These are phyloP conservation scores for Exophiala sp. DNA, from an alignment of 2,329 filamentous ascomycete genomes.

Conservation along the genomic window DNA sequence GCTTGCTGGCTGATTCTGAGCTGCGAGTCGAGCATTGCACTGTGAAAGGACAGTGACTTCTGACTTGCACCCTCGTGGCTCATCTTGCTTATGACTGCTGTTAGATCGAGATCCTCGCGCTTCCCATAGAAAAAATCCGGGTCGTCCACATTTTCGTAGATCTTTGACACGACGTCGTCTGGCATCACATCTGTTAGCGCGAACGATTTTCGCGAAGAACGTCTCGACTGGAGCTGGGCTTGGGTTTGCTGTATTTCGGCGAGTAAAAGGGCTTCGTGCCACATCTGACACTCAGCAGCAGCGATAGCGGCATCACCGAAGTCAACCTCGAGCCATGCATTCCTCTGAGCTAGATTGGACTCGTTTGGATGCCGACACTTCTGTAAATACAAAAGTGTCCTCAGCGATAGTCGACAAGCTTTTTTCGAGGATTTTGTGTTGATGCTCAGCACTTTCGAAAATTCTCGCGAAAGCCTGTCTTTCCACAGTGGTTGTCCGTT, in stretches of 20 bases:
- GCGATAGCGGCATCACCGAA: constrained; percentile 66
- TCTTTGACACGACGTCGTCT: constrained; percentile 67
- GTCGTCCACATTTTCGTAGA: constrained; percentile 92
- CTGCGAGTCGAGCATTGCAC: constrained; percentile 85
- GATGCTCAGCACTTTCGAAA: constrained; percentile 45
- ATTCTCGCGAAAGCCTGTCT: constrained; percentile 60
- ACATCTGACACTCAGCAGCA: constrained; percentile 76
- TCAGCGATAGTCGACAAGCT: constrained; percentile 70
- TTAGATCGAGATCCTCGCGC: constrained; percentile 70
- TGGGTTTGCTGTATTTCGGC: constrained; percentile 68
- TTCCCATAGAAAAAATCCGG: constrained; percentile 95
- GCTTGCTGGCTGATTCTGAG: constrained; percentile 57
- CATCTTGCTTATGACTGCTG: constrained; percentile 73
- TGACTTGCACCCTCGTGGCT: constrained; percentile 86
- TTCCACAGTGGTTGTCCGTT: constrained; percentile 63
- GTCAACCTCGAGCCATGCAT: constrained; percentile 83
- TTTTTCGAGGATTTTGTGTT: constrained; percentile 44
- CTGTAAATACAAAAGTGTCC: constrained; percentile 81
- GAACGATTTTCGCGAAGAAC: constrained; percentile 65
- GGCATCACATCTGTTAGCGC: constrained; percentile 53
- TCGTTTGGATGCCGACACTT: constrained; percentile 74
- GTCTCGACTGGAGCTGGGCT: constrained; percentile 37
- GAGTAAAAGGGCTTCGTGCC: constrained; percentile 80
- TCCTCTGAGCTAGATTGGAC: constrained; percentile 71
- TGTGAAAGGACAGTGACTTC: constrained; percentile 85